These are phyloP conservation scores for Mercurialis annua DNA, from an alignment of 345 rosid genomes.

Conservation along the genomic window DNA sequence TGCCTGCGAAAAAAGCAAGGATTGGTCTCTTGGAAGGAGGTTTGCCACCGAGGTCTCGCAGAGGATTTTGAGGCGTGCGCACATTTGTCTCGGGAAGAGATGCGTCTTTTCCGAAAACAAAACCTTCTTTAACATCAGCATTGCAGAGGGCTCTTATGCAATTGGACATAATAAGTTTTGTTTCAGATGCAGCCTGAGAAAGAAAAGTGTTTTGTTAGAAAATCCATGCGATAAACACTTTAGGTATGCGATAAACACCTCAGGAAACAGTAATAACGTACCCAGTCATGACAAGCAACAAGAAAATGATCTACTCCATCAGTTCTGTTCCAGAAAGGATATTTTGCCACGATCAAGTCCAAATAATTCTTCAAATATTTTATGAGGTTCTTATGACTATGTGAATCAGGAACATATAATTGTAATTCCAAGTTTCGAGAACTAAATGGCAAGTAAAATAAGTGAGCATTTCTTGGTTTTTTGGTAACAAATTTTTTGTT, in stretches of 20 bases:
- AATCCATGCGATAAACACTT: too few species aligned
- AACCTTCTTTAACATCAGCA: slow-evolving; percentile 78
- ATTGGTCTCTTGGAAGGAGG: slow-evolving; percentile 62
- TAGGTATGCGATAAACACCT: slow-evolving; percentile 3
- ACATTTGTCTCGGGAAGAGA: slow-evolving; percentile 85
- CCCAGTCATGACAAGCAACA: slow-evolving; percentile 99
- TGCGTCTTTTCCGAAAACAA: slow-evolving; percentile 79
- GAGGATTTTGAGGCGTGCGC: slow-evolving; percentile 50
- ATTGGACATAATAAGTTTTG: slow-evolving; percentile 57
- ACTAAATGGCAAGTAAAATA: slow-evolving; percentile 89
- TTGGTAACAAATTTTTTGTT: slow-evolving; percentile 65
- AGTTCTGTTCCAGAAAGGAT: slow-evolving; percentile 88
- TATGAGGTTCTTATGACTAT: slow-evolving; percentile 60
- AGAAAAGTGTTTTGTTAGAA: slow-evolving; percentile 9
- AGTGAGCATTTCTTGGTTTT: slow-evolving; percentile 63
- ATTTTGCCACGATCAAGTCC: slow-evolving; percentile 53
- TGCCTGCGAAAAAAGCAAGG: slow-evolving; percentile 89
- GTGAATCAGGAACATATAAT: slow-evolving; percentile 68
- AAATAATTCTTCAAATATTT: slow-evolving; percentile 55
- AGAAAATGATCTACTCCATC: slow-evolving; percentile 90
- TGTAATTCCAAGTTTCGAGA: slow-evolving; percentile 72
- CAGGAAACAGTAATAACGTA: slow-evolving; percentile 29
- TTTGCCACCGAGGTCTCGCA: slow-evolving; percentile 65
- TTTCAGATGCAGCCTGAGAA: slow-evolving; percentile 80
- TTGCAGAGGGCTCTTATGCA: slow-evolving; percentile 95